Percentiles rank a stretch among this genome's conserved stretches.
Conservation (phyloP, 495 filamentous ascomycete genomes). For the Polyplosphaeria fusca region DNA sequence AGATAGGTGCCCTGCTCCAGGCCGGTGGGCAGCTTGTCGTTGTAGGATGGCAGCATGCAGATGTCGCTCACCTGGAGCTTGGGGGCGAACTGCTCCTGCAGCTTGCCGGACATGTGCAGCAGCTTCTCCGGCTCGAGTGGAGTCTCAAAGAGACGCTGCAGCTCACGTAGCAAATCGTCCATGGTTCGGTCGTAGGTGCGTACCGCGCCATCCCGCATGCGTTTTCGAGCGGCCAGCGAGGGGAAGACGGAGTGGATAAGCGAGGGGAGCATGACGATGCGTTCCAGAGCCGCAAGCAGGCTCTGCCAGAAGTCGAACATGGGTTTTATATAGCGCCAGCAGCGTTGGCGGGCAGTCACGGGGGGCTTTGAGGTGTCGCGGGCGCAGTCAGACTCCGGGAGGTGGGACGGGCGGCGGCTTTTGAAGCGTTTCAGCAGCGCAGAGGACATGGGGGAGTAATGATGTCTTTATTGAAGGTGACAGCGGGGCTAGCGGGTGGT, state of each 20-base stretch:
- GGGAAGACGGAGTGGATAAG: conserved; percentile 50
- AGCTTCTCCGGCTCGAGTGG: conserved; percentile 43
- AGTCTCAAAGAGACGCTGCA: conserved; percentile 50
- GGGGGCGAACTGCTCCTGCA: conserved; percentile 56
- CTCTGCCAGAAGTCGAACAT: conserved; percentile 56
- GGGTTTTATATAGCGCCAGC: conserved; percentile 28
- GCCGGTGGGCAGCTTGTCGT: conserved; percentile 59
- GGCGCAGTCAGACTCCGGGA: conserved; percentile 23
- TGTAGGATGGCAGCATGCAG: conserved; percentile 68
- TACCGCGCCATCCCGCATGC: conserved; percentile 38
- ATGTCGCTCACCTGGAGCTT: conserved; percentile 54
- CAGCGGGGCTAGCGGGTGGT: conserved; percentile 25
- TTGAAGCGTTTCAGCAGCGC: conserved; percentile 26
- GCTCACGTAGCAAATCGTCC: conserved; percentile 52
- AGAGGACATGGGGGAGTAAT: conserved; percentile 15
- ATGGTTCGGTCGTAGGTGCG: conserved; percentile 39
- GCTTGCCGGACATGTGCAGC: conserved; percentile 55
- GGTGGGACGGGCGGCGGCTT: conserved; percentile 29
- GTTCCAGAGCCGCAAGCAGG: conserved; percentile 50
- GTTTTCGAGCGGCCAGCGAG: conserved; percentile 39
- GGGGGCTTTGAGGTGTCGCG: conserved; percentile 7
- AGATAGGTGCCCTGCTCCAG: conserved; percentile 59
- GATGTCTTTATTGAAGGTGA: conserved; percentile 29
- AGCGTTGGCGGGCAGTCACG: conserved; percentile 6
- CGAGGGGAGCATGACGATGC: conserved; percentile 53